These are phyloP conservation scores for Spongispora temasekensis DNA, from an alignment of 1,284 basidiomycete genomes.

Conservation along the genomic window DNA sequence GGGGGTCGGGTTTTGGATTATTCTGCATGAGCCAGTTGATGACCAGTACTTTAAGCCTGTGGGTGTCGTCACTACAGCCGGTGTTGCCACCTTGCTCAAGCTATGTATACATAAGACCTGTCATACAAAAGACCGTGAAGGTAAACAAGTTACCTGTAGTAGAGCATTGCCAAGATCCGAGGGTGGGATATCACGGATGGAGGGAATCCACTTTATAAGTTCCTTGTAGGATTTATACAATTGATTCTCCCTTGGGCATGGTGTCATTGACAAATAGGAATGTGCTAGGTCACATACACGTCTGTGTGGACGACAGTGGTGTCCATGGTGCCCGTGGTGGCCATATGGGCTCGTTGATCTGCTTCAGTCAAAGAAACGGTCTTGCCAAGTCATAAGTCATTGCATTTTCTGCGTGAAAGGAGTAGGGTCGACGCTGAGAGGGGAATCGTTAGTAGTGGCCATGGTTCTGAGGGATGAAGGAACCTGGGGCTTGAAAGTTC, in stretches of 20 bases:
- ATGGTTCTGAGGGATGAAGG: neutral
- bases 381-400: neutral
- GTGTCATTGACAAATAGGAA: neutral
- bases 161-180: neutral
- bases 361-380: neutral
- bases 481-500: too few species aligned
- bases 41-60: neutral
- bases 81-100: neutral
- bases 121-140: neutral
- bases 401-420: neutral
- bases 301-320: neutral
- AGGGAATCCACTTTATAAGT: neutral
- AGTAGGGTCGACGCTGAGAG: neutral
- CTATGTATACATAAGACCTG: neutral
- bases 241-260: neutral
- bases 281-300: neutral
- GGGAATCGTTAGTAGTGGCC: neutral
- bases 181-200: neutral
- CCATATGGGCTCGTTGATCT: neutral
- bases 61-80: neutral
- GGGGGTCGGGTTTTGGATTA: neutral
- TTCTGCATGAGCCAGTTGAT: slow-evolving; percentile 2
- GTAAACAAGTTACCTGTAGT: neutral
- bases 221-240: neutral
- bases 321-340: neutral